Percentiles rank a stretch among this genome's conserved stretches.
These are phyloP conservation scores for Paxillus involutus DNA, from an alignment of 768 basidiomycete genomes.

Conservation along the genomic window DNA sequence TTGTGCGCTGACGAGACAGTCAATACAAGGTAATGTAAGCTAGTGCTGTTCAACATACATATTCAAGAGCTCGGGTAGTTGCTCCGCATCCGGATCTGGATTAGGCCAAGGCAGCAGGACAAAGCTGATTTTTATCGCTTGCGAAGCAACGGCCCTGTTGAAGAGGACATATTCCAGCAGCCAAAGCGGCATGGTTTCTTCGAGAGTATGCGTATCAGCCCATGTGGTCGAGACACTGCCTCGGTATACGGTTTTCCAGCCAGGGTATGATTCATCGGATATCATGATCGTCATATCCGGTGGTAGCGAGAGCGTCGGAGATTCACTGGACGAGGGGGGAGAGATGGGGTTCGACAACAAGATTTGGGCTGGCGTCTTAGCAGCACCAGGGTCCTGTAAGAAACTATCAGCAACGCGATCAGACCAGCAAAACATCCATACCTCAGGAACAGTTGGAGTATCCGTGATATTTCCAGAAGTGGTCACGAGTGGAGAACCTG, in stretches of 20 bases:
- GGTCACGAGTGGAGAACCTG: constrained; percentile 24
- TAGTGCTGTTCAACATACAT: constrained; percentile 53
- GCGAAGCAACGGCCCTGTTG: constrained; percentile 53
- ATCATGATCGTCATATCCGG: constrained; percentile 67
- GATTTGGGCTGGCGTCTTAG: constrained; percentile 52
- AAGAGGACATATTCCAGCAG: constrained; percentile 81
- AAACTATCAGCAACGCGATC: constrained; percentile 2
- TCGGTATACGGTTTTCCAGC: constrained; percentile 77
- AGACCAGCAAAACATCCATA: constrained; percentile 11
- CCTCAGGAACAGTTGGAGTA: constrained; percentile 19
- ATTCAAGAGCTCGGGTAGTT: constrained; percentile 80
- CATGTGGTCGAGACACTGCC: constrained; percentile 62
- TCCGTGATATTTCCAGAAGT: constrained; percentile 15
- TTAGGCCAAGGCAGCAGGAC: constrained; percentile 76
- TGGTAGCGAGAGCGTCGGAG: constrained; percentile 63
- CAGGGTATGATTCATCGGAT: constrained; percentile 75
- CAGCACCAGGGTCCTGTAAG: constrained; percentile 25
- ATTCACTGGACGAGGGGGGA: constrained; percentile 73
- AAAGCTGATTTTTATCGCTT: constrained; percentile 82
- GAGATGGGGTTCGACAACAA: constrained; percentile 55
- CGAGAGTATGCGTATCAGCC: constrained; percentile 55
- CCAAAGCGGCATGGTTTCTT: constrained; percentile 85
- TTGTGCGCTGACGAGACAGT: constrained; percentile 51
- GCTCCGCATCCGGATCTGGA: constrained; percentile 55
- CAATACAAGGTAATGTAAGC: not conserved